Evolutionary conservation across 2,329 filamentous ascomycete genomes (phyloP).

Genomic region (Aspergillus sp.): DNA sequence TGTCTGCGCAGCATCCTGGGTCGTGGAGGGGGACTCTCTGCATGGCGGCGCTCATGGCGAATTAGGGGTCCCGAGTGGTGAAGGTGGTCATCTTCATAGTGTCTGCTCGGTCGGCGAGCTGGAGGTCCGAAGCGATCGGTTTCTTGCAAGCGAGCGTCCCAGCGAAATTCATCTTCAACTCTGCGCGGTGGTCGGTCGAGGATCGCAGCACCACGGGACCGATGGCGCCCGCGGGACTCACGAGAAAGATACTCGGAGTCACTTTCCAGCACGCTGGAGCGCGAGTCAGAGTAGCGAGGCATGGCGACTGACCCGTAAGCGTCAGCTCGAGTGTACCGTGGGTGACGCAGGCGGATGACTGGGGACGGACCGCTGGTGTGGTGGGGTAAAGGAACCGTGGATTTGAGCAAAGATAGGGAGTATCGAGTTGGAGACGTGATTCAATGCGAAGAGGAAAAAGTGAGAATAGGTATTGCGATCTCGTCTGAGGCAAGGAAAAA

Average conservation of each 20-base stretch:
- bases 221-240: conserved; percentile 48
- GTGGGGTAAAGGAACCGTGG: conserved; percentile 19
- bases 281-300: conserved; percentile 44
- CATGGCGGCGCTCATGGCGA: conserved; percentile 63
- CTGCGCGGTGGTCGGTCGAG: conserved; percentile 40
- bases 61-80: conserved; percentile 57
- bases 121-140: conserved; percentile 51
- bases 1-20: conserved; percentile 77
- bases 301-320: conserved; percentile 31
- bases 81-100: conserved; percentile 49
- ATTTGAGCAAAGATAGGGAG: not conserved
- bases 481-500: not conserved
- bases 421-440: not conserved
- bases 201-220: conserved; percentile 41
- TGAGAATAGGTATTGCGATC: conserved; percentile 1
- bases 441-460: not conserved
- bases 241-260: conserved; percentile 47
- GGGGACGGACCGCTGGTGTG: conserved; percentile 31
- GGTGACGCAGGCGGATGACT: conserved; percentile 43
- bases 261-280: conserved; percentile 44
- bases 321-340: conserved; percentile 35
- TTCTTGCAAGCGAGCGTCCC: conserved; percentile 46
- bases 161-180: conserved; percentile 43
- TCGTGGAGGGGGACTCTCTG: conserved; percentile 60
- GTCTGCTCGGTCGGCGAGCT: conserved; percentile 41